A percentile compares a stretch with the other conserved stretches of the same genome.
phyloP scores from a whole-genome alignment of 2,329 filamentous ascomycete species.

The Aspergillus sp. region DNA sequence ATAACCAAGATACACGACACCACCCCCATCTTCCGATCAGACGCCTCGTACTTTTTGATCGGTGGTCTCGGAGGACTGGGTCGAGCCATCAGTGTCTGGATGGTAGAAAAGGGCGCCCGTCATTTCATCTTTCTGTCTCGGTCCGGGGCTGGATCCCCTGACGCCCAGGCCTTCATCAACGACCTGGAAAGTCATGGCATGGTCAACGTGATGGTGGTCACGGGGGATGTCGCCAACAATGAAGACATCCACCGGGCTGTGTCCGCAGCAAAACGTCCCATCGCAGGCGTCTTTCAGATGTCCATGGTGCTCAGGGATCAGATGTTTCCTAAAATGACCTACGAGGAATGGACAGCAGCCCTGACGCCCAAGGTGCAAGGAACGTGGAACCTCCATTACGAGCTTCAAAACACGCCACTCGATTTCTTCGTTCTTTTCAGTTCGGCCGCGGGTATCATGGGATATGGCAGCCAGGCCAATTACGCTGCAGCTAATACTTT shows the following conservation, averaged over 20 bases:
- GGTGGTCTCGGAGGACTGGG: constrained; percentile 14
- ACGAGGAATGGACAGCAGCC: constrained; percentile 24
- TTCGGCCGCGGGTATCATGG: constrained; percentile 27
- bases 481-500: constrained; percentile 36
- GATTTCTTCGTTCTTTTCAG: constrained; percentile 42
- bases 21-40: neutral
- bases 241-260: constrained; percentile 5
- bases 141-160: neutral
- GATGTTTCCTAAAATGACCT: constrained; percentile 23
- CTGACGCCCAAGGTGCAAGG: constrained; percentile 28
- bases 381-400: constrained; percentile 25
- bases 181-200: constrained; percentile 3
- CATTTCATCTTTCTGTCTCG: constrained; percentile 9
- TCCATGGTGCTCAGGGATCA: constrained; percentile 12
- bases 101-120: constrained; percentile 11
- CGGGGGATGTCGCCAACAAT: constrained; percentile 4
- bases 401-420: constrained; percentile 13
- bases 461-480: constrained; percentile 23
- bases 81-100: constrained; percentile 7
- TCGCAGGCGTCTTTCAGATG: constrained; percentile 17
- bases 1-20: neutral
- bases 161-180: constrained; percentile 2
- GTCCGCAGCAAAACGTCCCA: neutral
- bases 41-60: constrained; percentile 9
- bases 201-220: neutral